Conservation (phyloP, 2,329 filamentous ascomycete species). For the Bretziella fagacearum region DNA sequence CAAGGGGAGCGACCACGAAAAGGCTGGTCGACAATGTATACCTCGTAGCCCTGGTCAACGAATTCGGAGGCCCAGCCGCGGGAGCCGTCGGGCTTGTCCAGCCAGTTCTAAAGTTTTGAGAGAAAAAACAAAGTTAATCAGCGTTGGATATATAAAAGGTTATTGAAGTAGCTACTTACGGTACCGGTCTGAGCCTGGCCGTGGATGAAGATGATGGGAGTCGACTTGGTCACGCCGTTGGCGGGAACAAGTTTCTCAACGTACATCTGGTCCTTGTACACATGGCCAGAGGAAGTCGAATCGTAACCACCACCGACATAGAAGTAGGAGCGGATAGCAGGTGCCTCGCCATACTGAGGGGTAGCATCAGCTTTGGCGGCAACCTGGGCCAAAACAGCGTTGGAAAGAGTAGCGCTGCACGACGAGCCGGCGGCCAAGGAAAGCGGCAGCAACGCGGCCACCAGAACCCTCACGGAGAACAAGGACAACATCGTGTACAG, state of each 20-base stretch:
- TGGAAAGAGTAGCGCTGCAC: slow-evolving; percentile 9
- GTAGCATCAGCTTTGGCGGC: slow-evolving; percentile 8
- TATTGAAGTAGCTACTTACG: slow-evolving; percentile 19
- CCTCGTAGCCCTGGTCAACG: slow-evolving; percentile 27
- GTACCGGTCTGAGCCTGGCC: slow-evolving; percentile 27
- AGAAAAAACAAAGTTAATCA: too few species aligned
- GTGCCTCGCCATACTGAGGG: slow-evolving; percentile 15
- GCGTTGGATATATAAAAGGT: background rate
- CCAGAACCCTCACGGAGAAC: slow-evolving; percentile 6
- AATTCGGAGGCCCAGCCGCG: slow-evolving; percentile 33
- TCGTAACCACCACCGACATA: slow-evolving; percentile 25
- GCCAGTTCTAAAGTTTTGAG: slow-evolving; percentile 25
- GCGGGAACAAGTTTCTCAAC: slow-evolving; percentile 30
- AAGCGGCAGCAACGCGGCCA: slow-evolving; percentile 1
- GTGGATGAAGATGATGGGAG: slow-evolving; percentile 28
- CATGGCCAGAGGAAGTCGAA: slow-evolving; percentile 17
- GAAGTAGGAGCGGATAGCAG: slow-evolving; percentile 20
- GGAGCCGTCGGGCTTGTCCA: slow-evolving; percentile 30
- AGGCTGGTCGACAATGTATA: slow-evolving; percentile 31
- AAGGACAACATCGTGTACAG: slow-evolving; percentile 7
- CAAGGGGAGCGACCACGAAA: slow-evolving; percentile 29
- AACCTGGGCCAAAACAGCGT: slow-evolving; percentile 1
- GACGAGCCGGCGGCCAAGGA: slow-evolving; percentile 6
- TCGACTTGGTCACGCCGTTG: slow-evolving; percentile 16
- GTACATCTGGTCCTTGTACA: slow-evolving; percentile 30